These are phyloP conservation scores for Quercus glauca DNA, from an alignment of 306 rosid species.

Conservation along the genomic window DNA sequence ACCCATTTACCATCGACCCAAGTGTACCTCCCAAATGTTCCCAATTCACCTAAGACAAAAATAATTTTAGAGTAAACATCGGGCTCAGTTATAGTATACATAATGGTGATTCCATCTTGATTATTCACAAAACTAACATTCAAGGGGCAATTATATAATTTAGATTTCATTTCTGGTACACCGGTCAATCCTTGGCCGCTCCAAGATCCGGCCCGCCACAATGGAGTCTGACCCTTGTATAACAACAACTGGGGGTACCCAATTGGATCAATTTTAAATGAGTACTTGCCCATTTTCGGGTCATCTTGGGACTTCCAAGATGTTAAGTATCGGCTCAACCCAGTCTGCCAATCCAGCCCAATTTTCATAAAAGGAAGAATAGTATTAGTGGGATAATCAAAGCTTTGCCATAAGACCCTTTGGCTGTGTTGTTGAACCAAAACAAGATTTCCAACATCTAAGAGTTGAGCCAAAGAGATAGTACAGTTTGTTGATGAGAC, in stretches of 20 bases:
- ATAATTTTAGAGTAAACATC: neutral
- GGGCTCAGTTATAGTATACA: conserved; percentile 20
- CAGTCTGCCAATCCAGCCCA: conserved; percentile 21
- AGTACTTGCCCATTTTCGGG: conserved; percentile 41
- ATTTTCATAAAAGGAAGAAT: conserved; percentile 14
- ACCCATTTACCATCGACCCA: conserved; percentile 51
- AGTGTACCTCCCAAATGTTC: conserved; percentile 13
- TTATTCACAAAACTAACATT: conserved; percentile 15
- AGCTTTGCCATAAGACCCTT: conserved; percentile 31
- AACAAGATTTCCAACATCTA: conserved; percentile 29
- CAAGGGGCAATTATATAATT: neutral
- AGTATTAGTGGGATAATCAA: conserved; percentile 32
- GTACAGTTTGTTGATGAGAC: neutral
- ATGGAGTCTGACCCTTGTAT: conserved; percentile 4
- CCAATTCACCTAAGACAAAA: conserved; percentile 23
- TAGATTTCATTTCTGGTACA: conserved; percentile 22
- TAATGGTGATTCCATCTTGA: neutral
- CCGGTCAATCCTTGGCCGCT: conserved; percentile 33
- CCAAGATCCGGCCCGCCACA: conserved; percentile 36
- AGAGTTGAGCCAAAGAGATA: conserved; percentile 19
- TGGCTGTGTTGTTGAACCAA: neutral
- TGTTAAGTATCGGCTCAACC: conserved; percentile 16
- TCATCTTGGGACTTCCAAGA: conserved; percentile 41
- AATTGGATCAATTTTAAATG: conserved; percentile 12
- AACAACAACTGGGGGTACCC: conserved; percentile 48